These are phyloP conservation scores for Boletus patriciae DNA, from an alignment of 768 basidiomycete species.

Conservation along the genomic window DNA sequence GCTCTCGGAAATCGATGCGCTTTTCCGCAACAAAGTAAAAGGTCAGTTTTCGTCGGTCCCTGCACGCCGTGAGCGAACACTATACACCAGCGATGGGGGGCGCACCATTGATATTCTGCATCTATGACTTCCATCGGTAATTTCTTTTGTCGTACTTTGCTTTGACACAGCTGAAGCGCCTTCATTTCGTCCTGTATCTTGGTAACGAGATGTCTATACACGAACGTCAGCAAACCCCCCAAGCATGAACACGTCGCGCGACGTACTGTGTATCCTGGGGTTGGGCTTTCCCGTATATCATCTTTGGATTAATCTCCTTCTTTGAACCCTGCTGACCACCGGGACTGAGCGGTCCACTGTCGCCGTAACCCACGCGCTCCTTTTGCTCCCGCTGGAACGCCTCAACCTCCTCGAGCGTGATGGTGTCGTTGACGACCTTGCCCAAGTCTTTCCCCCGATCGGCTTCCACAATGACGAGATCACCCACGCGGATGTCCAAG, in stretches of 20 bases:
- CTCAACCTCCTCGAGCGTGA: slow-evolving; percentile 88
- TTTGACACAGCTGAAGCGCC: slow-evolving; percentile 87
- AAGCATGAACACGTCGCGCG: neutral
- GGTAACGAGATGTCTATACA: slow-evolving; percentile 63
- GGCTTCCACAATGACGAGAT: slow-evolving; percentile 95
- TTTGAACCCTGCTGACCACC: slow-evolving; percentile 50
- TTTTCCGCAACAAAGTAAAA: slow-evolving; percentile 98
- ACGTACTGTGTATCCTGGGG: slow-evolving; percentile 77
- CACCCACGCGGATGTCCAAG: slow-evolving; percentile 73
- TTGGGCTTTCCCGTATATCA: slow-evolving; percentile 88
- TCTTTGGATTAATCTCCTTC: slow-evolving; percentile 96
- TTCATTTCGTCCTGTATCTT: slow-evolving; percentile 92
- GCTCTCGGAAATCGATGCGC: slow-evolving; percentile 93
- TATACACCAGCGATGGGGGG: neutral
- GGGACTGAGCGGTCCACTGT: slow-evolving; percentile 50
- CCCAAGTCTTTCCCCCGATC: slow-evolving; percentile 94
- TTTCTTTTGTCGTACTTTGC: slow-evolving; percentile 90
- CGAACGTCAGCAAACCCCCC: slow-evolving; percentile 7
- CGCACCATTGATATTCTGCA: slow-evolving; percentile 97
- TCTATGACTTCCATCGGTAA: slow-evolving; percentile 98
- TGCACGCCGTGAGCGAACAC: slow-evolving; percentile 30
- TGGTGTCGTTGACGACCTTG: slow-evolving; percentile 86
- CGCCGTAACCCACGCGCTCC: slow-evolving; percentile 48
- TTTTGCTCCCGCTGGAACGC: slow-evolving; percentile 83
- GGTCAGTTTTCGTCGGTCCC: slow-evolving; percentile 97